Percentiles rank a stretch among this genome's conserved stretches.
phyloP scores from a whole-genome alignment of 345 rosid species.

The Eutrema heterophyllum region DNA sequence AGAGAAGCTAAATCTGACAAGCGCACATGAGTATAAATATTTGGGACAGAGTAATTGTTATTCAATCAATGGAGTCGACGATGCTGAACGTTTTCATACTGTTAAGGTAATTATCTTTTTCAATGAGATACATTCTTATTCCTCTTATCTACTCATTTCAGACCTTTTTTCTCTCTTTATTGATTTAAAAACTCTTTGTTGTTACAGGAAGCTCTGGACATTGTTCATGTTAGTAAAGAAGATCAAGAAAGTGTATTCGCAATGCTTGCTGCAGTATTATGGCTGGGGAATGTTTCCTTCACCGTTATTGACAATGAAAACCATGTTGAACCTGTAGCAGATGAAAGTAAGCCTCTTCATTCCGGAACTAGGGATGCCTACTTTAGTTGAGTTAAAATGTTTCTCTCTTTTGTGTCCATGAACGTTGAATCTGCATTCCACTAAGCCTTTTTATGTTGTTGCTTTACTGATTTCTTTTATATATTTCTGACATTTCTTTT shows the following conservation, averaged over 20 bases:
- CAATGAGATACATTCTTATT: not conserved
- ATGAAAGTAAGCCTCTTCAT: constrained; percentile 65
- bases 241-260: constrained; percentile 94
- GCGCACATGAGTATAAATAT: constrained; percentile 71
- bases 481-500: not conserved
- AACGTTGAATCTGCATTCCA: not conserved
- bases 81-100: constrained; percentile 60
- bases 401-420: not conserved
- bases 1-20: constrained; percentile 83
- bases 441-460: not conserved
- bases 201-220: constrained; percentile 87
- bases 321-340: constrained; percentile 76
- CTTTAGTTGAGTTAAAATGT: not conserved
- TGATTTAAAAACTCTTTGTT: not conserved
- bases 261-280: constrained; percentile 96
- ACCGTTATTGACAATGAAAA: constrained; percentile 80
- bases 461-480: not conserved
- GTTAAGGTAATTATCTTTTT: constrained; percentile 51
- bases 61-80: constrained; percentile 75
- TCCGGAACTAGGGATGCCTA: constrained; percentile 3
- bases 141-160: constrained; percentile 13
- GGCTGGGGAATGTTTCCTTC: constrained; percentile 92
- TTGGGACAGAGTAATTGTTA: constrained; percentile 86
- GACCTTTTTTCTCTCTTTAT: not conserved
- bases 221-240: constrained; percentile 93